Evolutionary conservation across 768 basidiomycete genomes (phyloP), one percentile per base, ranked within the genome.

Genomic region (Termitomyces bulborhizus): DNA sequence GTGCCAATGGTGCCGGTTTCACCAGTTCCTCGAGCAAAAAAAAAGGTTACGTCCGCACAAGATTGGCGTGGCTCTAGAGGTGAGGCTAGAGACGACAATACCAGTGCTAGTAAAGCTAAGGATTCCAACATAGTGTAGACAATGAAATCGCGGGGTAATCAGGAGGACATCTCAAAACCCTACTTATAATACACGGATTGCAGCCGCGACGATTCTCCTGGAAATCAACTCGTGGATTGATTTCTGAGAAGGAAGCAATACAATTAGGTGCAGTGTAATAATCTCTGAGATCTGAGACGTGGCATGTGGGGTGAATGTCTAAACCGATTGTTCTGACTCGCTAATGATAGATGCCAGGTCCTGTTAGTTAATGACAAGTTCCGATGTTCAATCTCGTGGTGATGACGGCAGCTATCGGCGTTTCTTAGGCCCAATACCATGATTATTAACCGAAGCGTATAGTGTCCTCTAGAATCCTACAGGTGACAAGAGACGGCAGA

Each of bases 11-110:
- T 69, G 8, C 63, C 62, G 6, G 58, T 3, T 45, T 75, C 74
- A 4, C 50, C 56, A 0, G 73, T 75, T 6, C 74, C 73, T 9
- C 73, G 68, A 46, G 73, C 73, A 40, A 73, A 73, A 46, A 71
- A 62, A 21, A 72, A 72, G 5, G 67, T 64, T 31, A 72, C 71
- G 39, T 68, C 68, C 13, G 68, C 58, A 47, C 70, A 72, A 15
- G 59, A 50, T 42, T 64, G 64, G 29, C 66, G 64, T 15, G 55
- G 56, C 6, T 56, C 57, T 3, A 57, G 6, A 7, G 65, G 65
- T 6, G 60, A 48, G 16, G 68, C 65, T 1, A 64, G 12, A n/a
- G 65, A 60, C 13, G 64, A 62, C 49, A 65, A 31, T 18, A 44
- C 53, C 51, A 65, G 51, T 6, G 61, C 47, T 15, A 64, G 54